Evolutionary conservation across 768 basidiomycete species (phyloP), one percentile per base, ranked within the genome.

Genomic region (Trametes sanguinea): DNA sequence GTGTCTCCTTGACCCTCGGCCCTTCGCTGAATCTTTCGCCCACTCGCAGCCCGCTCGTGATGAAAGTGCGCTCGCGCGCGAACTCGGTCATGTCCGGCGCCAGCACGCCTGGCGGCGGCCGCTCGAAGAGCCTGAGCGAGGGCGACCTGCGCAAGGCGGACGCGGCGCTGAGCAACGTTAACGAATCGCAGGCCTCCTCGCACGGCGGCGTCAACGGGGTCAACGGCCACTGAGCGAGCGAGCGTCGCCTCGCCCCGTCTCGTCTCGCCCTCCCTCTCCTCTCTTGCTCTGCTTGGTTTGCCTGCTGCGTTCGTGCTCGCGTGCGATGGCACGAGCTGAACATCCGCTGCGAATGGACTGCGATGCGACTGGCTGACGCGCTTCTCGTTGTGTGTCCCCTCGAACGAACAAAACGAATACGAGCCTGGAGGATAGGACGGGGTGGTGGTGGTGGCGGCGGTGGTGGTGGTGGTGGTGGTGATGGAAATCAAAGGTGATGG

Each of bases 21-120:
- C 50, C 62, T 68, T 43, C 67, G 58, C 14, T 44, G 51, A 42
- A 59, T 37, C 62, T 17, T 27, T 47, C 51, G 14, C 55, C 4
- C 2, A 2, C 17, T 8, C 17, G 4, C 67, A 93, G 91, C 87
- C 92, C 91, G 0, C 78, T 95, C 60, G 90, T 92, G 27, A 90
- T 92, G 86, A 95, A 95, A 75, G 88, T 94, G 22, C 88, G 92
- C 51, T 93, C 90, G 37, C 85, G 92, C 56, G 83, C 87, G 2
- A 86, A 86, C 51, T 94, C 92, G 17, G 85, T 94, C 76, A 76
- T 81, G 60, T 85, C 85, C 17, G 85, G 86, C 40, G 80, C 85
- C 2, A 95, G 91, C 71, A 97, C 96, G 7, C 93, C 94, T 0
- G 95, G 93, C 1, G 91, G 90, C n/a, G 88, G 87, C 5, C 78